Conservation (phyloP, 805 yeast species). For the Zygosaccharomyces lentus region DNA sequence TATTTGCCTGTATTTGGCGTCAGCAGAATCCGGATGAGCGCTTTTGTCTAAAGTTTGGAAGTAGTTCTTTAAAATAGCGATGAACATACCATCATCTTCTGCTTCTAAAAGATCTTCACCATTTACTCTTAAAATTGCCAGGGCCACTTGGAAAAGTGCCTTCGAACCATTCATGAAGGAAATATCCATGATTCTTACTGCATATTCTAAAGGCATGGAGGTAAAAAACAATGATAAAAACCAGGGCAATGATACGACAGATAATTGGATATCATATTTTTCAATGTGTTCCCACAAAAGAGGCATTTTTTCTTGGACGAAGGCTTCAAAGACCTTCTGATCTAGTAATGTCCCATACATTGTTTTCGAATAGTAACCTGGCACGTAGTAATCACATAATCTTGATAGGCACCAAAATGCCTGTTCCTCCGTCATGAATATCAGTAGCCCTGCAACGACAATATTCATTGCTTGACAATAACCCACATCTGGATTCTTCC, state of each 20-base stretch:
- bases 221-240: constrained; percentile 83
- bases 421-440: constrained; percentile 92
- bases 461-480: constrained; percentile 99
- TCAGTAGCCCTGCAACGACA: constrained; percentile 71
- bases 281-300: constrained; percentile 76
- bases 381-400: constrained; percentile 79
- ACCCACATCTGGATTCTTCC: constrained; percentile 96
- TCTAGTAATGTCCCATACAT: constrained; percentile 97
- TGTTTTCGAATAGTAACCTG: constrained; percentile 94
- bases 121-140: constrained; percentile 83
- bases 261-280: constrained; percentile 78
- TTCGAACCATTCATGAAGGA: constrained; percentile 86
- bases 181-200: constrained; percentile 86
- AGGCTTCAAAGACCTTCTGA: constrained; percentile 86
- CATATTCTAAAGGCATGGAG: constrained; percentile 91
- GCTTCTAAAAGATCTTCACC: constrained; percentile 77
- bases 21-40: constrained; percentile 68
- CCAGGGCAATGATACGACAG: constrained; percentile 95
- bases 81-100: constrained; percentile 89
- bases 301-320: constrained; percentile 89
- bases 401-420: constrained; percentile 89
- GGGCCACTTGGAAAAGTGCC: constrained; percentile 85
- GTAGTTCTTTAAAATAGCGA: constrained; percentile 77
- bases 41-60: constrained; percentile 72
- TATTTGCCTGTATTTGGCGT: constrained; percentile 58